Evolutionary conservation across 768 basidiomycete species (phyloP).

Genomic region (Calvatia gigantea): DNA sequence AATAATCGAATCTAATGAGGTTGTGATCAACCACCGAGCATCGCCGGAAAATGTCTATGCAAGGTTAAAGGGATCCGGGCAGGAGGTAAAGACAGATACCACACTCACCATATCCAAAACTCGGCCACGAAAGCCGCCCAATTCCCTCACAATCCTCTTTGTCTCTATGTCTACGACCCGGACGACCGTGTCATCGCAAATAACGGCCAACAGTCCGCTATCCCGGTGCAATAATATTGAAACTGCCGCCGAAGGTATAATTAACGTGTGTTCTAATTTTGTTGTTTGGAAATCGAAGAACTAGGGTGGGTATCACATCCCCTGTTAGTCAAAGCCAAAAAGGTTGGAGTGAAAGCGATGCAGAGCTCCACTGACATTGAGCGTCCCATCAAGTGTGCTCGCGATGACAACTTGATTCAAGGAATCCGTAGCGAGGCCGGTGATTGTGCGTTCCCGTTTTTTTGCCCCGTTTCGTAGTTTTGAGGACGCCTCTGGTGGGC

Average conservation of each 20-base stretch:
- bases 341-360: not conserved
- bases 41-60: constrained; percentile 89
- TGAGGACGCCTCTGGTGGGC: constrained; percentile 50
- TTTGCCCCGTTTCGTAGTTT: constrained; percentile 38
- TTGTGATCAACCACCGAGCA: constrained; percentile 87
- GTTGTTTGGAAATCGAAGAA: constrained; percentile 97
- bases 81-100: not conserved
- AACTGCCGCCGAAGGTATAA: constrained; percentile 64
- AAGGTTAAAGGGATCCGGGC: constrained; percentile 4
- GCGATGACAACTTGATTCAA: constrained; percentile 81
- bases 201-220: constrained; percentile 75
- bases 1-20: constrained; percentile 88
- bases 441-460: constrained; percentile 55
- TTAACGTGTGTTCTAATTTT: constrained; percentile 62
- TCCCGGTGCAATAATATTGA: constrained; percentile 79
- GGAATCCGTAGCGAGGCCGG: constrained; percentile 82
- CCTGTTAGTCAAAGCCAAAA: constrained; percentile 2
- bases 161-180: constrained; percentile 93
- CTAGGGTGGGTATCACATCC: constrained; percentile 35
- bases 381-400: constrained; percentile 81
- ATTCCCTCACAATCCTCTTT: constrained; percentile 77
- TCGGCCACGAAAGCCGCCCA: constrained; percentile 80
- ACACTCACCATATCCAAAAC: constrained; percentile 80
- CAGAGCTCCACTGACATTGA: constrained; percentile 60
- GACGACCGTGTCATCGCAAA: constrained; percentile 85